Evolutionary conservation across 768 basidiomycete genomes (phyloP), one percentile per base, ranked within the genome.

Genomic region (Agaricus sinodeliciosus): DNA sequence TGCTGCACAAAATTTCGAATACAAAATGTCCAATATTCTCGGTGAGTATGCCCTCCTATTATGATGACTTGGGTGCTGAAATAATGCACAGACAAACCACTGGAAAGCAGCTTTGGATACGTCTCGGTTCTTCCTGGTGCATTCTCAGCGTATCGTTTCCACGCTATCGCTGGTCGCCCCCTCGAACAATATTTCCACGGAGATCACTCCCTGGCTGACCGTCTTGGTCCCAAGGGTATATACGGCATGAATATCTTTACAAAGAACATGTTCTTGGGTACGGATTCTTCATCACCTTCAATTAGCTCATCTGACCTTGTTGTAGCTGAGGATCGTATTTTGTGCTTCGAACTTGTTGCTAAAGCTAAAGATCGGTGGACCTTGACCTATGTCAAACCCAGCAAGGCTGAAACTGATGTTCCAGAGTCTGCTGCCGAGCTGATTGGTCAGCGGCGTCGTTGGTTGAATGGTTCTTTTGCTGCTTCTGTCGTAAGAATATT

Each of bases 181-280:
- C 73, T 90, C 9, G 87, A 90, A 58, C 87, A 90, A 59, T 89
- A 88, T 68, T 90, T 90, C 75, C 86, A 88, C 62, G 87, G 87
- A 60, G 93, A 94, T 66, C 87, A 89, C 65, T 89, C 86, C 26
- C 73, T 96, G 61, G 93, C 94, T 15, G 92, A 92, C 58, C 85
- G 94, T 49, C 82, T 96, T 42, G 95, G 95, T 9, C 73, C 82
- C 22, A 94, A 96, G 71, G 95, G 94, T 69, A 91, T 94, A 51
- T 84, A 95, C 57, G 94, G 93, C 42, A 96, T 96, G 94, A 86
- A 87, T 67, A 94, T 96, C 61, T 95, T 96, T 74, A 93, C 90
- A 34, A 95, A 94, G 72, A 95, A 94, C 62, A 78, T 78, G 76
- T 78, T 78, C 62, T 70, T 77, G 63, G 74, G 72, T 71, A 56